A percentile compares a stretch with the other conserved stretches of the same genome.
phyloP scores from a whole-genome alignment of 345 rosid species.

The Eucalyptus caleyi region DNA sequence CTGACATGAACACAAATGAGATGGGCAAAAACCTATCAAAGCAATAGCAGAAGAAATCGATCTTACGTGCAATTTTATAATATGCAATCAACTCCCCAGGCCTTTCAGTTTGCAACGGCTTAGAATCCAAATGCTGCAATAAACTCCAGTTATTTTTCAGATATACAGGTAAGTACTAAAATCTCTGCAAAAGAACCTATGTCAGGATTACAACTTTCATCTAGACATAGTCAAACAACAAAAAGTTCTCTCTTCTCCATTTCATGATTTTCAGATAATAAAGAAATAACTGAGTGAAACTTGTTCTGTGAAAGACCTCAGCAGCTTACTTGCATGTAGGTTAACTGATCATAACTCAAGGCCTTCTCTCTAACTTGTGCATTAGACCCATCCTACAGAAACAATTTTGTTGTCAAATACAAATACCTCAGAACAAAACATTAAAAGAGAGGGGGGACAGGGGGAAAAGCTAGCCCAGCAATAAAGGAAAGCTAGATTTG shows the following conservation, averaged over 20 bases:
- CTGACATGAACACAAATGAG: conserved; percentile 16
- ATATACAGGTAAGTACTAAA: not conserved
- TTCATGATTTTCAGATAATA: not conserved
- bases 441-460: not conserved
- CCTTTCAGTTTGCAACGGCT: conserved; percentile 66
- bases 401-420: not conserved
- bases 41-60: conserved; percentile 1
- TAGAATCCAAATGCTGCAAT: conserved; percentile 81
- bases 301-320: not conserved
- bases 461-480: not conserved
- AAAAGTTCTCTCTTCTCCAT: not conserved
- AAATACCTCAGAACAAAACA: not conserved
- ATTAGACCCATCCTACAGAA: conserved; percentile 71
- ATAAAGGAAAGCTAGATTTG: not conserved
- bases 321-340: conserved; percentile 68
- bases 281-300: not conserved
- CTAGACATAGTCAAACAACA: not conserved
- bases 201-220: not conserved
- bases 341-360: conserved; percentile 71
- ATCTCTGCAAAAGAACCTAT: not conserved
- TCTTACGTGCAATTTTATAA: conserved; percentile 93
- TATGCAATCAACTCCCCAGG: conserved; percentile 94
- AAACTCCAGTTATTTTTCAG: not conserved
- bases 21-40: not conserved
- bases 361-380: conserved; percentile 63